Conservation (phyloP, 331 rosid genomes). For the Stylosanthes scabra region DNA sequence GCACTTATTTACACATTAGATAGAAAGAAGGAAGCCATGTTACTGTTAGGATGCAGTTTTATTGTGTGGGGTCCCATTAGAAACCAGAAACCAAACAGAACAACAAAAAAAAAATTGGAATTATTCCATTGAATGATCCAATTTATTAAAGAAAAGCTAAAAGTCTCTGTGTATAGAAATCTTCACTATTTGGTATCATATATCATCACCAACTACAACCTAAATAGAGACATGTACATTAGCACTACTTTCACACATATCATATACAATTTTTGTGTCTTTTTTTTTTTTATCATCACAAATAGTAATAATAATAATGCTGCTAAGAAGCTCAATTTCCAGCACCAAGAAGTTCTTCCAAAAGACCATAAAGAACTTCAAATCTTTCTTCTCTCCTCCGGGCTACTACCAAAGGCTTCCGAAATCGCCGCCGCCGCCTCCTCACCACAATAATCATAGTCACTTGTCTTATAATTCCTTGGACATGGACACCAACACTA, state of each 20-base stretch:
- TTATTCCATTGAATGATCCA: slow-evolving; percentile 27
- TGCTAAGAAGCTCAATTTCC: slow-evolving; percentile 70
- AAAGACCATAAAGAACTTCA: slow-evolving; percentile 70
- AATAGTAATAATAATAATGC: slow-evolving; percentile 56
- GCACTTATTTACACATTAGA: no score
- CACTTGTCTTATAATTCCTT: slow-evolving; percentile 33
- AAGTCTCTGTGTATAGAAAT: slow-evolving; percentile 49
- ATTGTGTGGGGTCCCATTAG: slow-evolving; percentile 48
- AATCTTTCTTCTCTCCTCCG: slow-evolving; percentile 60
- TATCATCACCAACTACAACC: slow-evolving; percentile 43
- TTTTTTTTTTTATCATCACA: slow-evolving; percentile 7
- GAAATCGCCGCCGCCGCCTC: slow-evolving; percentile 48
- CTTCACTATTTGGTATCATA: slow-evolving; percentile 36
- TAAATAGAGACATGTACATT: slow-evolving; percentile 27
- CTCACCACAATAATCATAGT: not conserved
- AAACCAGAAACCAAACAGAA: slow-evolving; percentile 46
- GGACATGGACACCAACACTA: no score
- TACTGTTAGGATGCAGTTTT: slow-evolving; percentile 1
- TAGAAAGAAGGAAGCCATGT: no score
- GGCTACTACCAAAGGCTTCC: slow-evolving; percentile 80
- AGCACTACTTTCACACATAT: slow-evolving; percentile 34
- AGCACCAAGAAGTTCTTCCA: slow-evolving; percentile 79
- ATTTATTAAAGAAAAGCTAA: slow-evolving; percentile 25
- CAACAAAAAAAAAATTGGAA: slow-evolving; percentile 21
- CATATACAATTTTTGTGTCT: not conserved